Evolutionary conservation across 768 basidiomycete genomes (phyloP).

Genomic region (Astraeus odoratus): DNA sequence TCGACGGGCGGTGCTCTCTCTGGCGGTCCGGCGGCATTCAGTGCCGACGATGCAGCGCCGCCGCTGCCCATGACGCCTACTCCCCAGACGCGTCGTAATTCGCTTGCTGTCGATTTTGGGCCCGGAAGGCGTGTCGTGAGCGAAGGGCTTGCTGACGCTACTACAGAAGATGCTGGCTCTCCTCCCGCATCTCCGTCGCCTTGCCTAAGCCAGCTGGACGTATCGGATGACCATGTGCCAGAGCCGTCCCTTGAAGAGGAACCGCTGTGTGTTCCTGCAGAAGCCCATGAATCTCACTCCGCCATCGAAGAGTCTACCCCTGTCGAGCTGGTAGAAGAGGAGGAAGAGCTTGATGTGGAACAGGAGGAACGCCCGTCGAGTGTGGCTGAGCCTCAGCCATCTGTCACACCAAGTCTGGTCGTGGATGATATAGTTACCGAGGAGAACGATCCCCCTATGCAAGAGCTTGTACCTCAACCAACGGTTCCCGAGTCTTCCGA

Average conservation of each 20-base stretch:
- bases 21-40: conserved; percentile 4
- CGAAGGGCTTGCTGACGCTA: conserved; percentile 6
- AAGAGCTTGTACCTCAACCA: not conserved
- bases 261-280: not conserved
- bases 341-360: not conserved
- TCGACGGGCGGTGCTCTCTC: conserved; percentile 22
- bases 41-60: conserved; percentile 19
- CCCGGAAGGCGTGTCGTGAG: conserved; percentile 16
- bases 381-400: not conserved
- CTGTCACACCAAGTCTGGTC: not conserved
- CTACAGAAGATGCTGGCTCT: conserved; percentile 1
- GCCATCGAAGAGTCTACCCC: not conserved
- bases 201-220: conserved; percentile 6
- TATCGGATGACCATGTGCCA: conserved; percentile 5
- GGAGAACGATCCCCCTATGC: too few relatives aligned
- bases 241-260: not conserved
- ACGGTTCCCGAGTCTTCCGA: not conserved
- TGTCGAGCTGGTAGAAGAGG: not conserved
- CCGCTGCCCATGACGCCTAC: conserved; percentile 14
- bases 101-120: conserved; percentile 20
- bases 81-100: conserved; percentile 19
- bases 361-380: not conserved
- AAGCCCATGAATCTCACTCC: not conserved
- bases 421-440: not conserved
- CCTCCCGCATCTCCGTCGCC: not conserved